Evolutionary conservation across 306 rosid species (phyloP).

Genomic region (Quercus bicolor): DNA sequence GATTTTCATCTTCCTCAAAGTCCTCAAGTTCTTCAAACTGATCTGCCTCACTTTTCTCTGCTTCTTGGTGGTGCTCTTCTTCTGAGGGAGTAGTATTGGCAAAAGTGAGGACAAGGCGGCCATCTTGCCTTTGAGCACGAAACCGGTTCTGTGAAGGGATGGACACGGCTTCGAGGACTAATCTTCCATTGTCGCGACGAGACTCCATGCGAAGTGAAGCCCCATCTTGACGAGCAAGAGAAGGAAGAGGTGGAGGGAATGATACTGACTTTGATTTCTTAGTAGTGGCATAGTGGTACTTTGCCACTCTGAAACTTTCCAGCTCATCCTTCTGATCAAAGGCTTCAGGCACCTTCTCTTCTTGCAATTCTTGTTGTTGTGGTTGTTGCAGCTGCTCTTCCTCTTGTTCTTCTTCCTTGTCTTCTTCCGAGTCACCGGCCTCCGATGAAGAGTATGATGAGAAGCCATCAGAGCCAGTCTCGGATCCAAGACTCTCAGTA

Average conservation of each 20-base stretch:
- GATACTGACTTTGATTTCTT: slow-evolving; percentile 35
- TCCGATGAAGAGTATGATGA: slow-evolving; percentile 48
- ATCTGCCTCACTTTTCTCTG: neutral
- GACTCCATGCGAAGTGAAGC: slow-evolving; percentile 53
- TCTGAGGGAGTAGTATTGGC: slow-evolving; percentile 2
- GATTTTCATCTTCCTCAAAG: slow-evolving; percentile 8
- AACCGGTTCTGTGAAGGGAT: slow-evolving; percentile 52
- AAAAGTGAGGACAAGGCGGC: slow-evolving; percentile 75
- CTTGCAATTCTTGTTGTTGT: neutral
- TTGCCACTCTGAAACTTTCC: slow-evolving; percentile 8
- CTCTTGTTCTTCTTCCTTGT: neutral
- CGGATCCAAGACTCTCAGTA: slow-evolving; percentile 94
- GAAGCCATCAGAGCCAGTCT: slow-evolving; percentile 77
- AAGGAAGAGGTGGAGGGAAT: slow-evolving; percentile 73
- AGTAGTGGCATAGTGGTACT: slow-evolving; percentile 14
- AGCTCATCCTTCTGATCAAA: slow-evolving; percentile 16
- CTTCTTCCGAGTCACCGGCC: slow-evolving; percentile 27
- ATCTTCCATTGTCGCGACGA: slow-evolving; percentile 71
- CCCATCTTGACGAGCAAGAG: slow-evolving; percentile 42
- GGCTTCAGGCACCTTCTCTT: neutral
- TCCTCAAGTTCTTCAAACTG: slow-evolving; percentile 17
- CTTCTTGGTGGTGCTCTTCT: slow-evolving; percentile 21
- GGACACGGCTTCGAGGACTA: slow-evolving; percentile 74
- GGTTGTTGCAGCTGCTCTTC: neutral
- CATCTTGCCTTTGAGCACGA: slow-evolving; percentile 58